Conservation (phyloP, 371 early-diverging fungal genomes). For the Mucor irregularis region DNA sequence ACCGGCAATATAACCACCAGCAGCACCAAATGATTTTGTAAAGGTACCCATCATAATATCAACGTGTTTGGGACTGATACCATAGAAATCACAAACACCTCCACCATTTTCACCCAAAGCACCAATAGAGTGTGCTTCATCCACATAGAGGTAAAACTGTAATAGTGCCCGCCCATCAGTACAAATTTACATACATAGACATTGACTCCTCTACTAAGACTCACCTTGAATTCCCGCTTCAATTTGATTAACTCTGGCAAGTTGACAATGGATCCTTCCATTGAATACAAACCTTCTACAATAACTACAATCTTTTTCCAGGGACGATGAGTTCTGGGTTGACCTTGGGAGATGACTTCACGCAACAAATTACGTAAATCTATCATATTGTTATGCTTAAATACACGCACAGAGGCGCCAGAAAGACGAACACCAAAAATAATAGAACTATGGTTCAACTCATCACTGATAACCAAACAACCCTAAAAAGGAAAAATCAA, state of each 20-base stretch:
- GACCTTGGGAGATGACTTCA: constrained; percentile 96
- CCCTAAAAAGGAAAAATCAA: constrained; percentile 39
- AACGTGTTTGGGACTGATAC: constrained; percentile 88
- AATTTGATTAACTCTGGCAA: constrained; percentile 91
- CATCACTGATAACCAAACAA: constrained; percentile 96
- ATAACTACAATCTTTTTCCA: constrained; percentile 99
- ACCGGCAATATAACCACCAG: constrained; percentile 97
- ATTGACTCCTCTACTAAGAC: constrained; percentile 84
- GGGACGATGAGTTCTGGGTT: constrained; percentile 97
- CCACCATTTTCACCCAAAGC: constrained; percentile 92
- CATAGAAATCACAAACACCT: constrained; percentile 94
- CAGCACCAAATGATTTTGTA: constrained; percentile 99
- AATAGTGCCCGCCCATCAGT: background rate
- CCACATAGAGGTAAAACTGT: constrained; percentile 97
- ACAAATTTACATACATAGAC: background rate
- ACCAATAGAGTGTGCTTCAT: constrained; percentile 99
- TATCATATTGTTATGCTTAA: constrained; percentile 91
- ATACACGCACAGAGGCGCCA: constrained; percentile 93
- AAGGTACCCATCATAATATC: constrained; percentile 99
- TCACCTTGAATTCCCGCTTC: constrained; percentile 92
- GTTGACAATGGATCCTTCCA: constrained; percentile 98
- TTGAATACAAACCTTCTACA: constrained; percentile 98
- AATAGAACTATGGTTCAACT: constrained; percentile 98
- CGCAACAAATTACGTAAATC: constrained; percentile 88
- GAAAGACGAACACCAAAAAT: constrained; percentile 96